phyloP scores from a whole-genome alignment of 441 rosid species.

The Croton setiger region DNA sequence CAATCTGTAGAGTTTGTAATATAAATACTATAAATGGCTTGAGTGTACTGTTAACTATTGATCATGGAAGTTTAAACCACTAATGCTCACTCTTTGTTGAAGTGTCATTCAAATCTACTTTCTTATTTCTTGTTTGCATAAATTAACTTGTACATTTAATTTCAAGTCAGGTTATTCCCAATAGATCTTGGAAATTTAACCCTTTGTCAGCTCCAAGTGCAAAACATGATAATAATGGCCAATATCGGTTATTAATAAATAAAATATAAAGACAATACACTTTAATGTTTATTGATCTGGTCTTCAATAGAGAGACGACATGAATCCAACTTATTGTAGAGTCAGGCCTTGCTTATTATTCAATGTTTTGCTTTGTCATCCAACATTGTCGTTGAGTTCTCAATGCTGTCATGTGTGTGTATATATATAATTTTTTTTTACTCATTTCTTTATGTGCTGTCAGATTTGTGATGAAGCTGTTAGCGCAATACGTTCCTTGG shows the following conservation, averaged over 20 bases:
- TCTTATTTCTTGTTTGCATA: not conserved
- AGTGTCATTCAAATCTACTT: not conserved
- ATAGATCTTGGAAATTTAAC: not conserved
- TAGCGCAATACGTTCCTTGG: conserved; percentile 60
- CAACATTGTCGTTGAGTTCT: not conserved
- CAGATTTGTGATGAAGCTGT: conserved; percentile 94
- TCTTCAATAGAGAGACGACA: not conserved
- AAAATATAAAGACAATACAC: too few relatives aligned
- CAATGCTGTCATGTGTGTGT: not conserved
- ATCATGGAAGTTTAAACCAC: not conserved
- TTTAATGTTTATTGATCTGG: not conserved
- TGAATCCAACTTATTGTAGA: not conserved
- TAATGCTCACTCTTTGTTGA: not conserved
- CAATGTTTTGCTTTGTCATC: not conserved
- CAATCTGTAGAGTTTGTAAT: not conserved
- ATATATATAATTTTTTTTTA: not conserved
- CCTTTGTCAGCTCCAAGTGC: not conserved
- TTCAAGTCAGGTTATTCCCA: not conserved
- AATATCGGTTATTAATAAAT: too few relatives aligned
- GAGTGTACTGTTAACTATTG: not conserved
- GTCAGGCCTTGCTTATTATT: not conserved
- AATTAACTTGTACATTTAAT: not conserved
- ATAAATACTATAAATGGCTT: not conserved
- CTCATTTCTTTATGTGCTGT: conserved; percentile 23
- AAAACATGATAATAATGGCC: too few relatives aligned